phyloP scores from a whole-genome alignment of 176 grass and related monocot species.

The Pontederia paniculata region DNA sequence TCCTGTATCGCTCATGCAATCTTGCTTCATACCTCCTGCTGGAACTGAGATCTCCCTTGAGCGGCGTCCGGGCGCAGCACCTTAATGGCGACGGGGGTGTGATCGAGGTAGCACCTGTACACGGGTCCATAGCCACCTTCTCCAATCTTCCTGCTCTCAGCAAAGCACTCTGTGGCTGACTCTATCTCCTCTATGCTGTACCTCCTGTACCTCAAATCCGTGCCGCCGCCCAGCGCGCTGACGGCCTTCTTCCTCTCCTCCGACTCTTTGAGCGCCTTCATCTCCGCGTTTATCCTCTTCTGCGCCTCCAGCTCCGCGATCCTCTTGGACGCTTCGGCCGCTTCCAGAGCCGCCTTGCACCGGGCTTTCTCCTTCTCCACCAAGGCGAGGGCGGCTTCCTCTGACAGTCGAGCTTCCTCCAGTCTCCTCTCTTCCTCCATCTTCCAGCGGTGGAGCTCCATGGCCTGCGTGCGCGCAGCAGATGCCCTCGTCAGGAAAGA shows the following conservation, averaged over 20 bases:
- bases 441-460: slow-evolving; percentile 24
- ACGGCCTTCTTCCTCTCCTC: slow-evolving; percentile 21
- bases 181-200: no score
- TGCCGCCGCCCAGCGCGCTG: background rate
- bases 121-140: no score
- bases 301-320: slow-evolving; percentile 29
- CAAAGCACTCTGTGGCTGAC: slow-evolving; percentile 8
- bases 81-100: slow-evolving; percentile 35
- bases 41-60: no score
- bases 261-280: slow-evolving; percentile 22
- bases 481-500: background rate
- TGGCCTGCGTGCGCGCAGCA: slow-evolving; percentile 13
- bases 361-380: slow-evolving; percentile 22
- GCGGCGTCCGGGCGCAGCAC: background rate
- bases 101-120: slow-evolving; percentile 26
- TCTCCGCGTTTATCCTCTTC: slow-evolving; percentile 27
- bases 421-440: slow-evolving; percentile 24
- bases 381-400: slow-evolving; percentile 26
- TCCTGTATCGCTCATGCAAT: no score
- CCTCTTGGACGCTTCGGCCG: slow-evolving; percentile 27
- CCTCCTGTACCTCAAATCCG: slow-evolving; percentile 21
- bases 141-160: background rate
- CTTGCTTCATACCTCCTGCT: no score
- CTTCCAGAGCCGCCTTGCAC: slow-evolving; percentile 27
- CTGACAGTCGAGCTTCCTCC: slow-evolving; percentile 19